These are phyloP conservation scores for Terfezia claveryi DNA, from an alignment of 495 filamentous ascomycete genomes.

Conservation along the genomic window DNA sequence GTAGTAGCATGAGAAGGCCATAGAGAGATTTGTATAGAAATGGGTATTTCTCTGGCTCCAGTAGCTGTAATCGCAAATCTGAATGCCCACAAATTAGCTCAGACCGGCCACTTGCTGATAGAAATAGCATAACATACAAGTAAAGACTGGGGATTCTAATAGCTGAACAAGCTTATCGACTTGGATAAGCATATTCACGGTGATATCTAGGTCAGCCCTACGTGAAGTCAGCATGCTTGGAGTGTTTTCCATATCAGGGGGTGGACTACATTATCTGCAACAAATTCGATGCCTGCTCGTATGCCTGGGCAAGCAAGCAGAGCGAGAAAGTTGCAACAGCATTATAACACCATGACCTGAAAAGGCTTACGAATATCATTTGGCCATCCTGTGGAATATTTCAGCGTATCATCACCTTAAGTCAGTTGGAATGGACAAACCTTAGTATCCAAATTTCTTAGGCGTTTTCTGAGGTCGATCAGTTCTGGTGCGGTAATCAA, in stretches of 20 bases:
- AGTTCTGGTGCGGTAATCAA: constrained; percentile 93
- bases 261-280: constrained; percentile 72
- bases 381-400: constrained; percentile 54
- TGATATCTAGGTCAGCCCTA: constrained; percentile 95
- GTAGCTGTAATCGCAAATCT: constrained; percentile 88
- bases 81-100: background rate
- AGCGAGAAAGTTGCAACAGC: constrained; percentile 93
- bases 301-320: constrained; percentile 88
- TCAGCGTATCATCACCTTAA: background rate
- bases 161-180: constrained; percentile 98
- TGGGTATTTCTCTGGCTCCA: constrained; percentile 93
- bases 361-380: constrained; percentile 81
- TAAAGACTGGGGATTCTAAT: constrained; percentile 93
- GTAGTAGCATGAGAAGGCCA: constrained; percentile 89
- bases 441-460: constrained; percentile 74
- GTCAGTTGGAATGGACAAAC: constrained; percentile 21
- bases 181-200: constrained; percentile 93
- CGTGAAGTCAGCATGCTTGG: constrained; percentile 22
- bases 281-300: constrained; percentile 93
- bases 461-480: constrained; percentile 66
- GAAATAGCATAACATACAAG: constrained; percentile 34
- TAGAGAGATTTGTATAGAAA: constrained; percentile 97
- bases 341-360: constrained; percentile 96
- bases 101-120: background rate
- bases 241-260: background rate